phyloP scores from a whole-genome alignment of 108 stramenopile species.

The Craspedostauros australis region DNA sequence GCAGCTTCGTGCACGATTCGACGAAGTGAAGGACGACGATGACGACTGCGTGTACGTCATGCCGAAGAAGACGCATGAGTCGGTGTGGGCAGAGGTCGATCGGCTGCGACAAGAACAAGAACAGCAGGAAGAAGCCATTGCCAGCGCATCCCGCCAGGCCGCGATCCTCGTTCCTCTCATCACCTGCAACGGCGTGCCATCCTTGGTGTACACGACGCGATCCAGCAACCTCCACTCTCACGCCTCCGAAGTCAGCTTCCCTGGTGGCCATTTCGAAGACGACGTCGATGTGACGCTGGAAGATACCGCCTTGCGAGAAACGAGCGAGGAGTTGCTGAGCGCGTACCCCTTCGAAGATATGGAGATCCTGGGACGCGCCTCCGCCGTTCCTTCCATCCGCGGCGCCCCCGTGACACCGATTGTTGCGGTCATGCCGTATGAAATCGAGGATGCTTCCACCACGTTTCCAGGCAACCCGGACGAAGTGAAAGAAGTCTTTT shows the following conservation, averaged over 20 bases:
- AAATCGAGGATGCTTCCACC: conserved; percentile 19
- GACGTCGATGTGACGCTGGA: conserved; percentile 28
- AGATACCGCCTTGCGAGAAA: conserved; percentile 66
- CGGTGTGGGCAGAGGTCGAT: too few relatives aligned
- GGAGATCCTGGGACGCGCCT: conserved; percentile 48
- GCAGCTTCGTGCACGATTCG: too few relatives aligned
- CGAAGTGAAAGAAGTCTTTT: conserved; percentile 74
- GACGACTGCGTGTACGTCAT: too few relatives aligned
- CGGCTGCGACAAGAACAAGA: too few relatives aligned
- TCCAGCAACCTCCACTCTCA: conserved; percentile 59
- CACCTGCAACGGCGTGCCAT: conserved; percentile 63
- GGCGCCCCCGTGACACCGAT: conserved; percentile 75
- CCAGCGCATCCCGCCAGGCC: conserved; percentile 55
- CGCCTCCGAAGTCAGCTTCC: conserved; percentile 77
- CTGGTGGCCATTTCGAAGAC: conserved; percentile 72
- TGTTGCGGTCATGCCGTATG: conserved; percentile 46
- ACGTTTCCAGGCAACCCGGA: conserved; percentile 56
- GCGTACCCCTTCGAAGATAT: conserved; percentile 21
- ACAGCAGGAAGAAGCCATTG: too few relatives aligned
- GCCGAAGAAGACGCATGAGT: too few relatives aligned
- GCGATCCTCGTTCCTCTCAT: conserved; percentile 80
- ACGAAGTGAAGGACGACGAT: too few relatives aligned
- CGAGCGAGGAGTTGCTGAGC: conserved; percentile 57
- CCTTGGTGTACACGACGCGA: conserved; percentile 81
- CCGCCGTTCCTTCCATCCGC: conserved; percentile 47